These are phyloP conservation scores for Vigna reflexopilosa DNA, from an alignment of 306 rosid species.

Conservation along the genomic window DNA sequence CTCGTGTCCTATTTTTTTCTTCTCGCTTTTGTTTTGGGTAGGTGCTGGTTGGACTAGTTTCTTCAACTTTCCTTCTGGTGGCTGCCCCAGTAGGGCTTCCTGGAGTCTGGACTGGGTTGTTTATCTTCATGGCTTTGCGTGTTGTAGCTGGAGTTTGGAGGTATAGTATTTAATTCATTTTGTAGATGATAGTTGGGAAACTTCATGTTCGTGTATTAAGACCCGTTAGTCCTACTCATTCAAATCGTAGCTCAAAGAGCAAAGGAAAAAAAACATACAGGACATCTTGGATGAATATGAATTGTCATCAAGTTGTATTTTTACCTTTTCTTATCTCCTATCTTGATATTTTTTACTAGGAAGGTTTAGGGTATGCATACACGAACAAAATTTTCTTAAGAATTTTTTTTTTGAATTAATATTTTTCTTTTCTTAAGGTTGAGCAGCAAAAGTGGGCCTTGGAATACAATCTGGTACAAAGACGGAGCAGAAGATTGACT, in stretches of 20 bases:
- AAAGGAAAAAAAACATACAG: slow-evolving; percentile 1
- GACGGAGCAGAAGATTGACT: slow-evolving; percentile 58
- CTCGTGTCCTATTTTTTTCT: neutral
- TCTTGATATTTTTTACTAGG: neutral
- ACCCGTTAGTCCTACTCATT: slow-evolving; percentile 5
- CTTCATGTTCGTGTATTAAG: neutral
- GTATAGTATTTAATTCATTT: slow-evolving; percentile 50
- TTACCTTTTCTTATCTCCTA: slow-evolving; percentile 19
- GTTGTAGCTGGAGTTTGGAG: slow-evolving; percentile 88
- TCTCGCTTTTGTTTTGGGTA: slow-evolving; percentile 46
- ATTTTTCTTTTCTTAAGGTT: slow-evolving; percentile 55
- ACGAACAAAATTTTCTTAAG: neutral
- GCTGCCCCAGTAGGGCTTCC: slow-evolving; percentile 85
- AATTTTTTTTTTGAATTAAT: slow-evolving; percentile 30
- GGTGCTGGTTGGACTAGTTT: slow-evolving; percentile 71
- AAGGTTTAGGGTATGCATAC: neutral
- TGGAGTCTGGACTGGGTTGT: slow-evolving; percentile 92
- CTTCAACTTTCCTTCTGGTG: slow-evolving; percentile 70
- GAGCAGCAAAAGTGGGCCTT: slow-evolving; percentile 82
- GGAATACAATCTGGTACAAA: slow-evolving; percentile 70
- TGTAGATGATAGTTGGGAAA: slow-evolving; percentile 11
- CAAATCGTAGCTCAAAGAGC: neutral
- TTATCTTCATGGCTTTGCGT: slow-evolving; percentile 88
- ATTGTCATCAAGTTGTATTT: slow-evolving; percentile 2
- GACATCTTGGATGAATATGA: slow-evolving; percentile 15